A percentile compares a stretch with the other conserved stretches of the same genome.
Evolutionary conservation across 805 yeast genomes (phyloP).

Genomic region (Isabelozyma pseudorhagii): DNA sequence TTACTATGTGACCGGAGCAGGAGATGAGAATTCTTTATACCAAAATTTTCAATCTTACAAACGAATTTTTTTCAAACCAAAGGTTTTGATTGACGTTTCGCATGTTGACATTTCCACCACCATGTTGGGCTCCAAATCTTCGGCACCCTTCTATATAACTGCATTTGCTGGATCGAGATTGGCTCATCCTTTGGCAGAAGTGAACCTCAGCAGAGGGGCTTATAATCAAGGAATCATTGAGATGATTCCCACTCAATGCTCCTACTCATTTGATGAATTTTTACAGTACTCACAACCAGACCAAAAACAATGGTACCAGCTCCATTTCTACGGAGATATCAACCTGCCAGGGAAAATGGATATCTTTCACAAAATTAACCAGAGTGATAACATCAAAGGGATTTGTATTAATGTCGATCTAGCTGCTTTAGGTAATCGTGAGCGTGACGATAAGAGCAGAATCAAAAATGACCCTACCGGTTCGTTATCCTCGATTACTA

Average conservation of each 20-base stretch:
- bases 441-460: slow-evolving; percentile 39
- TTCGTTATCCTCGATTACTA: neutral
- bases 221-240: slow-evolving; percentile 37
- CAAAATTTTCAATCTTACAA: slow-evolving; percentile 40
- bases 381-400: slow-evolving; percentile 34
- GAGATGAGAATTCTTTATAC: slow-evolving; percentile 40
- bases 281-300: slow-evolving; percentile 18
- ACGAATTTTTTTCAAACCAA: slow-evolving; percentile 43
- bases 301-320: slow-evolving; percentile 41
- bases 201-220: slow-evolving; percentile 31
- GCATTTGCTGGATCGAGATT: slow-evolving; percentile 41
- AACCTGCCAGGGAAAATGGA: slow-evolving; percentile 19
- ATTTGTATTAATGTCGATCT: slow-evolving; percentile 51
- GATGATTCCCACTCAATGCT: slow-evolving; percentile 39
- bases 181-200: slow-evolving; percentile 40
- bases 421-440: slow-evolving; percentile 49
- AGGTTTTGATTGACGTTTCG: slow-evolving; percentile 28
- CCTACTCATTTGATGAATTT: slow-evolving; percentile 34
- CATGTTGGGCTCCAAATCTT: slow-evolving; percentile 20
- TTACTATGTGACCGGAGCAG: slow-evolving; percentile 45
- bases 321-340: slow-evolving; percentile 38
- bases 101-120: slow-evolving; percentile 17
- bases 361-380: slow-evolving; percentile 24
- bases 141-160: slow-evolving; percentile 42
- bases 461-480: neutral